Evolutionary conservation across 345 rosid genomes (phyloP).

Genomic region (Adansonia digitata): DNA sequence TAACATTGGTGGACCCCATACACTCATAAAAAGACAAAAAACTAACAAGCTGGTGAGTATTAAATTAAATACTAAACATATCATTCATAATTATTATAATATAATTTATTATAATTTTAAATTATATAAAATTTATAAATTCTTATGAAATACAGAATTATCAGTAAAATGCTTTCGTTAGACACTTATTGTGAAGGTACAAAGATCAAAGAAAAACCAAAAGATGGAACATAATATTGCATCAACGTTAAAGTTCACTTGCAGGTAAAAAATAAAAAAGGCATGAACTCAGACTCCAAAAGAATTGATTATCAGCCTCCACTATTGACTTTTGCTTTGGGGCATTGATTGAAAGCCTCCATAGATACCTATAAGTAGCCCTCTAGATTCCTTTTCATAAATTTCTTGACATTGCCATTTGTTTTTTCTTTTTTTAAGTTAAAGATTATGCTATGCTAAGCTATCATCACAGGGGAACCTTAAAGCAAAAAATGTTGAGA

Average conservation of each 20-base stretch:
- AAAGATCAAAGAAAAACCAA: background rate
- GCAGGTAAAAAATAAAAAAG: background rate
- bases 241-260: background rate
- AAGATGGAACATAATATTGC: background rate
- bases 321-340: background rate
- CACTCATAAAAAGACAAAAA: background rate
- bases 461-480: conserved; percentile 14
- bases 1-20: background rate
- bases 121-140: too few relatives aligned
- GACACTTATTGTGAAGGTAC: background rate
- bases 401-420: conserved; percentile 1
- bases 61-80: too few relatives aligned
- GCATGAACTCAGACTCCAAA: background rate
- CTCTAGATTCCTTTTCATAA: conserved; percentile 27
- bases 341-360: background rate
- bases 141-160: too few relatives aligned
- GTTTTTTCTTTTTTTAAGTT: conserved; percentile 7
- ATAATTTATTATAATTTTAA: too few relatives aligned
- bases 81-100: too few relatives aligned
- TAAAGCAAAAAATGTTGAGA: conserved; percentile 24
- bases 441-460: conserved; percentile 6
- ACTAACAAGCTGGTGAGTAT: background rate
- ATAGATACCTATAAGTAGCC: conserved; percentile 10
- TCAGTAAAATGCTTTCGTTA: too few relatives aligned
- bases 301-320: background rate